phyloP scores from a whole-genome alignment of 2,329 filamentous ascomycete genomes.

The Ceratocystis colombiana region DNA sequence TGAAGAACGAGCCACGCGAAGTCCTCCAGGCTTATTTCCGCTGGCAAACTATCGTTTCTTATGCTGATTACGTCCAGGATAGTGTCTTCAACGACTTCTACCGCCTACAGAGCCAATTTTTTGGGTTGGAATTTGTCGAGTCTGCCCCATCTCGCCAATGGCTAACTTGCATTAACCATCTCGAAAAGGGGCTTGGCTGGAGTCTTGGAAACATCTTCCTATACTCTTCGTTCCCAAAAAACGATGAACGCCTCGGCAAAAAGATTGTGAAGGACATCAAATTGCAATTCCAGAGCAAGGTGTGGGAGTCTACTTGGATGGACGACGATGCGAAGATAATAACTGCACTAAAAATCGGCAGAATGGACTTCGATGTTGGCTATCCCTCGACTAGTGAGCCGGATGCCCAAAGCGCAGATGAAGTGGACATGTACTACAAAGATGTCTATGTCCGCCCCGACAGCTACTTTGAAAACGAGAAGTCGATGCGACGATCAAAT shows the following conservation, averaged over 20 bases:
- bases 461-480: conserved; percentile 48
- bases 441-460: conserved; percentile 41
- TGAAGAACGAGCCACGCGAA: conserved; percentile 45
- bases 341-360: conserved; percentile 54
- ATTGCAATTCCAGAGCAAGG: conserved; percentile 50
- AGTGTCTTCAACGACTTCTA: conserved; percentile 49
- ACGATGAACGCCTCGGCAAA: conserved; percentile 45
- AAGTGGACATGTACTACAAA: conserved; percentile 49
- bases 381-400: conserved; percentile 49
- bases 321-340: conserved; percentile 48
- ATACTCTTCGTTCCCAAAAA: conserved; percentile 58
- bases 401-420: conserved; percentile 48
- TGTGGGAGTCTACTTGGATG: conserved; percentile 54
- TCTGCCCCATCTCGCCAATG: conserved; percentile 49
- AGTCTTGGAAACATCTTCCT: conserved; percentile 60
- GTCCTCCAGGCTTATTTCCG: conserved; percentile 51
- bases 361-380: conserved; percentile 58
- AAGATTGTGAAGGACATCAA: conserved; percentile 61
- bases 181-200: conserved; percentile 54
- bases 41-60: conserved; percentile 52
- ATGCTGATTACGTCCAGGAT: conserved; percentile 46
- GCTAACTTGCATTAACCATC: conserved; percentile 51
- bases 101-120: conserved; percentile 50
- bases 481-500: conserved; percentile 41
- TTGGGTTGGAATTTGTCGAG: conserved; percentile 52